These are phyloP conservation scores for Lignosus rhinocerotis DNA, from an alignment of 1,284 basidiomycete species.

Conservation along the genomic window DNA sequence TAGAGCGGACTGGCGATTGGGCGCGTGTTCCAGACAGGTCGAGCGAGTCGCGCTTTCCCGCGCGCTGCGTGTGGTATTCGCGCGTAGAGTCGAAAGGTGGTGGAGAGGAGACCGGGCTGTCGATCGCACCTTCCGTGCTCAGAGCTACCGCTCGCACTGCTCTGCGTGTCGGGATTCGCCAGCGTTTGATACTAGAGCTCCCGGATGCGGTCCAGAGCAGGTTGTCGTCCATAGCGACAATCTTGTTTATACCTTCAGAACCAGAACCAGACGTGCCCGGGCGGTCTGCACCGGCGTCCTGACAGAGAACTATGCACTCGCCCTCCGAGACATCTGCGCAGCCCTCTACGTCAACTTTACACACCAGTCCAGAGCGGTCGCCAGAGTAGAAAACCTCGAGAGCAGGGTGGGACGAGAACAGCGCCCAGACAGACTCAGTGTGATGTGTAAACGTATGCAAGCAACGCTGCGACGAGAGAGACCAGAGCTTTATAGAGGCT, in stretches of 20 bases:
- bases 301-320: slow-evolving; percentile 84
- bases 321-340: slow-evolving; percentile 83
- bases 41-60: slow-evolving; percentile 26
- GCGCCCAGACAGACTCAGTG: slow-evolving; percentile 92
- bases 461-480: slow-evolving; percentile 83
- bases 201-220: slow-evolving; percentile 92
- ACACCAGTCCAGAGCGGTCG: slow-evolving; percentile 87
- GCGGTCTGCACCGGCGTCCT: slow-evolving; percentile 46
- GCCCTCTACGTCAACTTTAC: slow-evolving; percentile 87
- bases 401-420: slow-evolving; percentile 85
- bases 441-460: slow-evolving; percentile 97
- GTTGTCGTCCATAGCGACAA: slow-evolving; percentile 83
- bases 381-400: slow-evolving; percentile 96
- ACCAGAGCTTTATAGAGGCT: slow-evolving; percentile 92
- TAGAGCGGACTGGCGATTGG: slow-evolving; percentile 16
- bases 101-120: slow-evolving; percentile 23
- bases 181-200: slow-evolving; percentile 78
- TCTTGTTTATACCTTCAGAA: slow-evolving; percentile 79
- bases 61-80: slow-evolving; percentile 24
- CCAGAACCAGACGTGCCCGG: slow-evolving; percentile 37
- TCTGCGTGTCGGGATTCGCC: slow-evolving; percentile 64
- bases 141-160: slow-evolving; percentile 36
- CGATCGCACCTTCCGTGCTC: slow-evolving; percentile 29
- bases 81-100: slow-evolving; percentile 20
- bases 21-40: slow-evolving; percentile 18